Evolutionary conservation across 768 basidiomycete species (phyloP), one percentile per base, ranked within the genome.

Genomic region (Mycena vitilis): DNA sequence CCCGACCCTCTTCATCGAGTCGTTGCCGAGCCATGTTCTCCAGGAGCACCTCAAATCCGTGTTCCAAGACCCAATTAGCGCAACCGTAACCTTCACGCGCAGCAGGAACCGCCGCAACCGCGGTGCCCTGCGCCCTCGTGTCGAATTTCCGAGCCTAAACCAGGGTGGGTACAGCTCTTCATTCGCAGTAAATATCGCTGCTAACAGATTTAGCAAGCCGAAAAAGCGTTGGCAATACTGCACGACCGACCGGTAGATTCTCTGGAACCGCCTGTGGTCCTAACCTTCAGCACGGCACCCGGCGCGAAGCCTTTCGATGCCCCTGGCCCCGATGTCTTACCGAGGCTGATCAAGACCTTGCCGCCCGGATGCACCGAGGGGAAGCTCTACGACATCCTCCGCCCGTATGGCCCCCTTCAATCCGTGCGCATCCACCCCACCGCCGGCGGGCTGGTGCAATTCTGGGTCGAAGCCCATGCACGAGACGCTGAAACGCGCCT

Each of bases 401-500:
- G 58, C 36, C 58, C 58, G 12, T 59, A 48, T 23, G 58, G 58
- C 16, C 58, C 58, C 3, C 47, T 59, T 48, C 48, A 37, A 13
- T 59, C 45, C 8, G 45, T 59, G 3, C 45, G 58, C 15, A 48
- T 59, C n/a, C 45, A 59, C 45, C 34, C 58, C 34, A 48, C 48
- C 34, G 58, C 58, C n/a, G 58, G 58, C 6, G 58, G 45, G 22
- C 13, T 59, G 4, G 58, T 59, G 34, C 58, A 59, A 16, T 59
- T 59, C 49, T 74, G 73, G 73, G 52, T 34, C 18, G 73, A 72
- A 37, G 60, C 55, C 18, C 47, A 74, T 8, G 71, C 73, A 23
- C 18, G 40, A 47, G 53, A 58, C 4, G 72, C 69, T 12, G 72
- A 73, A 48, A 38, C 20, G 9, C 25, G 40, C 1, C 38, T 67